Conservation (phyloP, 768 basidiomycete genomes). For the Amanita rubescens region DNA sequence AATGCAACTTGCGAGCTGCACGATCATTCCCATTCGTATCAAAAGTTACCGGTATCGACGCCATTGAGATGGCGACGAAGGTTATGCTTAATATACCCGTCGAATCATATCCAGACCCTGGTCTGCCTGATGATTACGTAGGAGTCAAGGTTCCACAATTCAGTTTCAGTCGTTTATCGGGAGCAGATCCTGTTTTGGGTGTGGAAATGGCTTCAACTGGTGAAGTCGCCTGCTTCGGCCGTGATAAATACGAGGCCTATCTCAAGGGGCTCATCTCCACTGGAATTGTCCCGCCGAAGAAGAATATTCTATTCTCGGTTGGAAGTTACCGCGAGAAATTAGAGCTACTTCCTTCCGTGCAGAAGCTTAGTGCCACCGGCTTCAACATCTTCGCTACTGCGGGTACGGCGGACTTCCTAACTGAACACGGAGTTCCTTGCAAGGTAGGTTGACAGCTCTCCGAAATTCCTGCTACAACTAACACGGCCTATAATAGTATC, state of each 20-base stretch:
- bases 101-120: constrained; percentile 83
- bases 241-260: constrained; percentile 97
- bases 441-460: constrained; percentile 45
- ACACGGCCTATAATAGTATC: constrained; percentile 45
- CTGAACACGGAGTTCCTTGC: constrained; percentile 94
- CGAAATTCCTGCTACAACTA: constrained; percentile 1
- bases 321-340: constrained; percentile 97
- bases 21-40: constrained; percentile 99
- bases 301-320: constrained; percentile 95
- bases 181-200: constrained; percentile 95
- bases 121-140: constrained; percentile 88
- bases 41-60: constrained; percentile 95
- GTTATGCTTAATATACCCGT: constrained; percentile 93
- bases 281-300: constrained; percentile 90
- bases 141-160: constrained; percentile 99
- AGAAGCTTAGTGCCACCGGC: constrained; percentile 88
- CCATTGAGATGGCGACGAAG: constrained; percentile 98
- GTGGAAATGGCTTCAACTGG: constrained; percentile 99
- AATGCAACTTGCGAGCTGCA: constrained; percentile 96
- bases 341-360: constrained; percentile 90
- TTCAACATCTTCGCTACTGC: constrained; percentile 97
- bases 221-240: constrained; percentile 97
- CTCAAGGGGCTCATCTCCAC: constrained; percentile 96
- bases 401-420: constrained; percentile 96
- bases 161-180: constrained; percentile 93